Evolutionary conservation across 495 filamentous ascomycete species (phyloP).

Genomic region (Lepidopterella palustris): DNA sequence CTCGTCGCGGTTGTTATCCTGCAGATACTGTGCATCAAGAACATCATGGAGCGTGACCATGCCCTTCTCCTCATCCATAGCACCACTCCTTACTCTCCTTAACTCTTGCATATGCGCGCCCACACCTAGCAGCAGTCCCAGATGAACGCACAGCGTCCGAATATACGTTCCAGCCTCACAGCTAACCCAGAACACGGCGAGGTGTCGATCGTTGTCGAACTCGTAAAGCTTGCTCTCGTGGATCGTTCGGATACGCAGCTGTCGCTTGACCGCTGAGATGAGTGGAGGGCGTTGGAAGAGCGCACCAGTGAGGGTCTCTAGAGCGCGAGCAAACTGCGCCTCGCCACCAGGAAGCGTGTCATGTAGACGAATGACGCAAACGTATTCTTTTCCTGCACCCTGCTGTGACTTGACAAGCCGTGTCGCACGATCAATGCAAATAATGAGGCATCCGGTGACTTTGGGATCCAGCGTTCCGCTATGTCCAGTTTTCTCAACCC

Average conservation of each 20-base stretch:
- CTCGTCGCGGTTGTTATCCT: slow-evolving; percentile 89
- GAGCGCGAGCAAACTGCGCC: slow-evolving; percentile 77
- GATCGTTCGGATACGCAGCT: slow-evolving; percentile 93
- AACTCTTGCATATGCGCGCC: slow-evolving; percentile 99
- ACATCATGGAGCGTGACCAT: slow-evolving; percentile 96
- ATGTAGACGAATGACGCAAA: slow-evolving; percentile 84
- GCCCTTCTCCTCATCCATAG: slow-evolving; percentile 81
- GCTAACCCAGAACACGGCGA: slow-evolving; percentile 99
- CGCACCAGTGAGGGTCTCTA: slow-evolving; percentile 91
- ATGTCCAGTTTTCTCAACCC: slow-evolving; percentile 95
- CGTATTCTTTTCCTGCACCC: slow-evolving; percentile 87
- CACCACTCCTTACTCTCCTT: slow-evolving; percentile 83
- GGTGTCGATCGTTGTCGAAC: slow-evolving; percentile 93
- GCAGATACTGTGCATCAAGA: slow-evolving; percentile 86
- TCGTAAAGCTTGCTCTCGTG: slow-evolving; percentile 92
- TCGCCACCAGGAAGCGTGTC: slow-evolving; percentile 87
- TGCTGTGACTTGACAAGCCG: slow-evolving; percentile 97
- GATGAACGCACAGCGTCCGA: slow-evolving; percentile 92
- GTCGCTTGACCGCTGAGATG: slow-evolving; percentile 97
- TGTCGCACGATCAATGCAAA: slow-evolving; percentile 61
- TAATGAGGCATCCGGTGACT: slow-evolving; percentile 75
- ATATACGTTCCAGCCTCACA: slow-evolving; percentile 99
- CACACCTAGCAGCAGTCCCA: slow-evolving; percentile 86
- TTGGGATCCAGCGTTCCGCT: slow-evolving; percentile 95
- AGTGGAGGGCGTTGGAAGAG: slow-evolving; percentile 95